Evolutionary conservation across 176 grass and related monocot species (phyloP).

Genomic region (Zoysia japonica): DNA sequence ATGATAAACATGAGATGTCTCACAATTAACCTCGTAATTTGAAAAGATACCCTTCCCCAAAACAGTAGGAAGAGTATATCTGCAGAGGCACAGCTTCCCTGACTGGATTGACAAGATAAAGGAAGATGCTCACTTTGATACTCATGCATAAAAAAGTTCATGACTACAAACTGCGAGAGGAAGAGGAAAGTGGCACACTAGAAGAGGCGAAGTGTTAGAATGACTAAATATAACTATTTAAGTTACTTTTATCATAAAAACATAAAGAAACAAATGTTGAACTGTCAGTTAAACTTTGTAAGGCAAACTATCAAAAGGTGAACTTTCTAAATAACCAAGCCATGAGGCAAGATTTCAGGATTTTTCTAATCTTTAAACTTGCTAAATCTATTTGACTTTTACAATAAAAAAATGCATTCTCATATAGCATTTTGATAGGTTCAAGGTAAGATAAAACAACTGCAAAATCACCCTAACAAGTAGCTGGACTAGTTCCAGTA

Average conservation of each 20-base stretch:
- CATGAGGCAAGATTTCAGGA: too few species aligned
- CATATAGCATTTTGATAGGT: constrained; percentile 2
- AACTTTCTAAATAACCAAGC: background rate
- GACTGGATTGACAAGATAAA: constrained; percentile 62
- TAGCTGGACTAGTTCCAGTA: background rate
- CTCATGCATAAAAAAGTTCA: constrained; percentile 20
- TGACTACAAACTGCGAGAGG: constrained; percentile 21
- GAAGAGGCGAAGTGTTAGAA: background rate
- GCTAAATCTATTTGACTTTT: background rate
- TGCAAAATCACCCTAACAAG: background rate
- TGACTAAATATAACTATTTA: background rate
- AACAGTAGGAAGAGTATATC: constrained; percentile 67
- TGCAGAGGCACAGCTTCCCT: constrained; percentile 91
- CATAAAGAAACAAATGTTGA: background rate
- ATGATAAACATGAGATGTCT: constrained; percentile 43
- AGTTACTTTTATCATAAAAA: background rate
- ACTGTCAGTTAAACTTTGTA: constrained; percentile 14
- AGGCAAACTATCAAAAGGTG: constrained; percentile 15
- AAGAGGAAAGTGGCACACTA: background rate
- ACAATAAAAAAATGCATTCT: background rate
- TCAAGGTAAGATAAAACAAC: background rate
- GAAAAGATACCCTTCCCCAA: constrained; percentile 49
- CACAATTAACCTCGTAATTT: constrained; percentile 24
- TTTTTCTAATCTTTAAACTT: background rate
- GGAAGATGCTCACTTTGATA: constrained; percentile 21